phyloP scores from a whole-genome alignment of 495 filamentous ascomycete species.

The Aspergillus kassunensis region DNA sequence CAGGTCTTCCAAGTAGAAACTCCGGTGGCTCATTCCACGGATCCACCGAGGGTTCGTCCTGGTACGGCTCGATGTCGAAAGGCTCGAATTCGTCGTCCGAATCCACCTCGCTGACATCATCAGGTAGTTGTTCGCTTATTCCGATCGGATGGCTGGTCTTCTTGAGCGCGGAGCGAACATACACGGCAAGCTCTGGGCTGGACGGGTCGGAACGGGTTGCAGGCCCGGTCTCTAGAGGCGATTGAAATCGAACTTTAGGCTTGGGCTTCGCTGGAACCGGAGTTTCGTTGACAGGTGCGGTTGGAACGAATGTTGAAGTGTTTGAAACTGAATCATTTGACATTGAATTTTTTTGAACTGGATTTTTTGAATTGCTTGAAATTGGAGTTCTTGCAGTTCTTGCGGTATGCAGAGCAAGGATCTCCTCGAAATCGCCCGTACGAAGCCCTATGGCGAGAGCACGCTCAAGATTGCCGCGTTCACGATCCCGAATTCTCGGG shows the following conservation, averaged over 20 bases:
- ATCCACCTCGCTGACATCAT: not conserved
- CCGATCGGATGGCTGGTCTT: not conserved
- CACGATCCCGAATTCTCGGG: not conserved
- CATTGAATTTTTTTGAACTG: no score
- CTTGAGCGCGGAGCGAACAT: slow-evolving; percentile 1
- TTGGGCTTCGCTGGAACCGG: not conserved
- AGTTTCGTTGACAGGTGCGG: not conserved
- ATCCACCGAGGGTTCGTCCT: slow-evolving; percentile 16
- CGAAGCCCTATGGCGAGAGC: not conserved
- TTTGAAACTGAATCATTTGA: not conserved
- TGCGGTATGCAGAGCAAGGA: no score
- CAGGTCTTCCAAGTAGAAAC: slow-evolving; percentile 26
- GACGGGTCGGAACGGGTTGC: not conserved
- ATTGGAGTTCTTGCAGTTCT: no score
- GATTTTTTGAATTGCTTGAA: no score
- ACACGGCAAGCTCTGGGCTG: slow-evolving; percentile 9
- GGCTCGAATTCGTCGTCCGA: not conserved
- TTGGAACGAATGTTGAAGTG: not conserved
- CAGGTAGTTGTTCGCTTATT: slow-evolving; percentile 14
- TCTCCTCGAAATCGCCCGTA: not conserved
- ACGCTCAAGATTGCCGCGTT: slow-evolving; percentile 3
- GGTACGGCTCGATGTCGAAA: slow-evolving; percentile 14
- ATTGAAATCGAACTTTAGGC: slow-evolving; percentile 7
- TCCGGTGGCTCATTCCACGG: slow-evolving; percentile 22
- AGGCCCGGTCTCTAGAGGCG: slow-evolving; percentile 7